phyloP scores from a whole-genome alignment of 371 early-diverging fungal species.

The Dichotomocladium elegans region DNA sequence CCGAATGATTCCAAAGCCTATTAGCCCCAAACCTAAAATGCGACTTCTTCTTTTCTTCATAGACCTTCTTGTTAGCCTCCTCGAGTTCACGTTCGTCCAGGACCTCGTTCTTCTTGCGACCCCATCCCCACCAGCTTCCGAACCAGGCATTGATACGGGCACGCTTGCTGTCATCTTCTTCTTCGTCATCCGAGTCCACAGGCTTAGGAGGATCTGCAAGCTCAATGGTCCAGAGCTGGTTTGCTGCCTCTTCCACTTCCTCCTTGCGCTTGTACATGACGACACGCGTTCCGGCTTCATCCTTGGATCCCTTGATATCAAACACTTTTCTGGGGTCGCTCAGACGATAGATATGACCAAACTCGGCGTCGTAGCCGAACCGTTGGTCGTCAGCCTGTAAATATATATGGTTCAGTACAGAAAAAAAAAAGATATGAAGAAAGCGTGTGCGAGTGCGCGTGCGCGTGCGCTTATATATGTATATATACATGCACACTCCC shows the following conservation, averaged over 20 bases:
- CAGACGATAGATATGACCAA: conserved; percentile 30
- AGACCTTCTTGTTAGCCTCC: conserved; percentile 39
- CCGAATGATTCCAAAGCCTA: too few relatives aligned
- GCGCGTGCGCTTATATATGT: too few relatives aligned
- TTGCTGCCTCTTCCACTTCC: conserved; percentile 12
- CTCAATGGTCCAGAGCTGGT: conserved; percentile 36
- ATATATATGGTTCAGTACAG: conserved; percentile 6
- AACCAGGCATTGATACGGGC: conserved; percentile 36
- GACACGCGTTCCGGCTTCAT: conserved; percentile 25
- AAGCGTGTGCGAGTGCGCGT: not conserved
- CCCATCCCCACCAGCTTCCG: conserved; percentile 41
- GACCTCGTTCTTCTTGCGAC: conserved; percentile 21
- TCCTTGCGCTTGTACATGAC: conserved; percentile 35
- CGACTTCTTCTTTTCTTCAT: conserved; percentile 36
- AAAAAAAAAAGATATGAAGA: conserved; percentile 1
- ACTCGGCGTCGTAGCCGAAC: conserved; percentile 28
- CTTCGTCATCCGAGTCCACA: conserved; percentile 35
- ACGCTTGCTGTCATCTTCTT: conserved; percentile 30
- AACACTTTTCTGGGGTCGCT: conserved; percentile 21
- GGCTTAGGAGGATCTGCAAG: conserved; percentile 30
- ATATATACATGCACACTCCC: too few relatives aligned
- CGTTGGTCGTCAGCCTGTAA: conserved; percentile 29
- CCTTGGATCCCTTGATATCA: conserved; percentile 28
- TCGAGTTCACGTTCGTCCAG: conserved; percentile 30
- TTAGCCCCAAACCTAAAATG: too few relatives aligned